Conservation (phyloP, 2,329 filamentous ascomycete genomes). For the Fusarium sacchari region DNA sequence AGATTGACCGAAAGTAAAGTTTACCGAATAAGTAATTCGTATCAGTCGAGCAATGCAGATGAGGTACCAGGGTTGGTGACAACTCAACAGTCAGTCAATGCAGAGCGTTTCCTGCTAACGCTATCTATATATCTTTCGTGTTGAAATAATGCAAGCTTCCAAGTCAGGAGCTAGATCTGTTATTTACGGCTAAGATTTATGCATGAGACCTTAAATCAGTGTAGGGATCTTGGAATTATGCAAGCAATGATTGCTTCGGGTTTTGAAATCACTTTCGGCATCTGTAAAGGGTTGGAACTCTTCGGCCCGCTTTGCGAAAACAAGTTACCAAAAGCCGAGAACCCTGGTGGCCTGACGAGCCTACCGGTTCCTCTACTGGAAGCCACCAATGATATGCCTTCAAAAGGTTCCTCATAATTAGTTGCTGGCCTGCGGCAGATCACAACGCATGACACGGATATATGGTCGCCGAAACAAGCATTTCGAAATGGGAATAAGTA, state of each 20-base stretch:
- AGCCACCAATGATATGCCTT: background rate
- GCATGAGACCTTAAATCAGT: too few relatives aligned
- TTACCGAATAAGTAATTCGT: background rate
- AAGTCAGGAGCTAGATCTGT: too few relatives aligned
- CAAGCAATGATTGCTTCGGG: background rate
- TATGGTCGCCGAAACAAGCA: background rate
- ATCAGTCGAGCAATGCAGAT: background rate
- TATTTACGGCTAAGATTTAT: too few relatives aligned
- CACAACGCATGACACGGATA: too few relatives aligned
- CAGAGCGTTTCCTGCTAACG: background rate
- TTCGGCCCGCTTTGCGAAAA: background rate
- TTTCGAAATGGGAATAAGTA: background rate
- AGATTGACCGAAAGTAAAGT: background rate
- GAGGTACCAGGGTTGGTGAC: background rate
- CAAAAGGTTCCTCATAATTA: background rate
- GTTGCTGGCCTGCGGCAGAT: too few relatives aligned
- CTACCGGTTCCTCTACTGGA: background rate
- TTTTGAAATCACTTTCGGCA: background rate
- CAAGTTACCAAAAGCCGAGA: background rate
- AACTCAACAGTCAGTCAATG: background rate
- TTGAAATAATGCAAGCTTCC: too few relatives aligned
- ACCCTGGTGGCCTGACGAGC: background rate
- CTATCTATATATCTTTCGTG: background rate
- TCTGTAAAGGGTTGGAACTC: background rate
- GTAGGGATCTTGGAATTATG: too few relatives aligned